Percentiles rank a stretch among this genome's conserved stretches.
phyloP scores from a whole-genome alignment of 495 filamentous ascomycete genomes.

The Staphylotrichum longicolle region DNA sequence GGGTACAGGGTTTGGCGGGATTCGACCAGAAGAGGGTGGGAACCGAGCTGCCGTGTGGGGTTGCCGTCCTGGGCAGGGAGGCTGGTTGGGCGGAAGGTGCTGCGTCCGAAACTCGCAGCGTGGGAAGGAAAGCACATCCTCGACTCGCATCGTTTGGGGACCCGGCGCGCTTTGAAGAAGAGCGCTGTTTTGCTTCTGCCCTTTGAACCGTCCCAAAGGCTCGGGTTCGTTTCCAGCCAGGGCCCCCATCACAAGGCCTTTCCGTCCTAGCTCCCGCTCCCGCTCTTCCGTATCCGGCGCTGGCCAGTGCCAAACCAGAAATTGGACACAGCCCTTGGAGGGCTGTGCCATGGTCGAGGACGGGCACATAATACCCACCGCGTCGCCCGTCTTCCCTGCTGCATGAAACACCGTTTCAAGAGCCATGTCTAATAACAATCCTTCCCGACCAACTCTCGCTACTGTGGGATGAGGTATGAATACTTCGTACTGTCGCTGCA shows the following conservation, averaged over 20 bases:
- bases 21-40: constrained; percentile 4
- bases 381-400: not conserved
- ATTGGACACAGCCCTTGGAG: not conserved
- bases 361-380: too few relatives aligned
- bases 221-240: constrained; percentile 13
- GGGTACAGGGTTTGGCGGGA: constrained; percentile 12
- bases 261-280: constrained; percentile 18
- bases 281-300: constrained; percentile 22
- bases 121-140: too few relatives aligned
- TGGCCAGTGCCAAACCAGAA: not conserved
- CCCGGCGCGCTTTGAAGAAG: not conserved
- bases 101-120: not conserved
- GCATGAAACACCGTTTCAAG: not conserved
- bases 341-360: too few relatives aligned
- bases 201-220: constrained; percentile 9
- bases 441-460: not conserved
- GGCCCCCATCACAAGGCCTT: constrained; percentile 4
- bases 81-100: not conserved
- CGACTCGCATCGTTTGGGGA: too few relatives aligned
- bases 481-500: not conserved
- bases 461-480: too few relatives aligned
- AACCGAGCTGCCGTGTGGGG: constrained; percentile 2
- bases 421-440: not conserved
- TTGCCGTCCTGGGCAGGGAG: constrained; percentile 2
- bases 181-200: not conserved